phyloP scores from a whole-genome alignment of 352 stramenopile species.

The Phytophthora cajani region DNA sequence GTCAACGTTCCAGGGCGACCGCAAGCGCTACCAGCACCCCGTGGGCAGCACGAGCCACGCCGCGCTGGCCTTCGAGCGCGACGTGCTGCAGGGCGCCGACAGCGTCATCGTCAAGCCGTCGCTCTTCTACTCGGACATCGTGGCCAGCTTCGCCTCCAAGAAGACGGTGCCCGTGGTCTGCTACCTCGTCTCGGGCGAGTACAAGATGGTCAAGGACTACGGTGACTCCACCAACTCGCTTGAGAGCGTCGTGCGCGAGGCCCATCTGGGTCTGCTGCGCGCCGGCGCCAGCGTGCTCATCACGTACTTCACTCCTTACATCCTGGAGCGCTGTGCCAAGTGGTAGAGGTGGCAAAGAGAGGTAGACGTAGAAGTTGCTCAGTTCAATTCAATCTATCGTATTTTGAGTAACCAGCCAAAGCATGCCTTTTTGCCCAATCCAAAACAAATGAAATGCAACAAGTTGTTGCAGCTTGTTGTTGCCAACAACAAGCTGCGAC shows the following conservation, averaged over 20 bases:
- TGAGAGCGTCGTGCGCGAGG: conserved; percentile 86
- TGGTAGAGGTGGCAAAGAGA: conserved; percentile 45
- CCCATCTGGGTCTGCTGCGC: conserved; percentile 83
- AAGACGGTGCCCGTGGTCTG: conserved; percentile 96
- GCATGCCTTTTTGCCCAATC: too few species aligned
- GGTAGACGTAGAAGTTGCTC: neutral
- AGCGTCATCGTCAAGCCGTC: conserved; percentile 99
- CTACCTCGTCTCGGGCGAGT: conserved; percentile 99
- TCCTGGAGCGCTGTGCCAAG: conserved; percentile 82
- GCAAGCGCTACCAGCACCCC: conserved; percentile 98
- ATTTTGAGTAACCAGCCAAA: too few species aligned
- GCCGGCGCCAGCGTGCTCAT: conserved; percentile 98
- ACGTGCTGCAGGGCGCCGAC: conserved; percentile 94
- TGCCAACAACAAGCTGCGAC: too few species aligned
- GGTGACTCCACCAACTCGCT: conserved; percentile 82
- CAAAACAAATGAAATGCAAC: too few species aligned
- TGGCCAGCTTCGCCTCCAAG: conserved; percentile 92
- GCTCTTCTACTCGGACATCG: conserved; percentile 99
- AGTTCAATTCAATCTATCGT: too few species aligned
- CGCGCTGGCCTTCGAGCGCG: conserved; percentile 76
- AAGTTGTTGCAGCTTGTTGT: too few species aligned
- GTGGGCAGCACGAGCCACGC: conserved; percentile 87
- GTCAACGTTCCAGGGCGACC: conserved; percentile 94
- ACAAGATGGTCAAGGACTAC: conserved; percentile 99
- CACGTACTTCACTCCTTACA: conserved; percentile 97